A percentile compares a stretch with the other conserved stretches of the same genome.
Conservation (phyloP, 352 stramenopile genomes). For the Pythium scleroteichum region DNA sequence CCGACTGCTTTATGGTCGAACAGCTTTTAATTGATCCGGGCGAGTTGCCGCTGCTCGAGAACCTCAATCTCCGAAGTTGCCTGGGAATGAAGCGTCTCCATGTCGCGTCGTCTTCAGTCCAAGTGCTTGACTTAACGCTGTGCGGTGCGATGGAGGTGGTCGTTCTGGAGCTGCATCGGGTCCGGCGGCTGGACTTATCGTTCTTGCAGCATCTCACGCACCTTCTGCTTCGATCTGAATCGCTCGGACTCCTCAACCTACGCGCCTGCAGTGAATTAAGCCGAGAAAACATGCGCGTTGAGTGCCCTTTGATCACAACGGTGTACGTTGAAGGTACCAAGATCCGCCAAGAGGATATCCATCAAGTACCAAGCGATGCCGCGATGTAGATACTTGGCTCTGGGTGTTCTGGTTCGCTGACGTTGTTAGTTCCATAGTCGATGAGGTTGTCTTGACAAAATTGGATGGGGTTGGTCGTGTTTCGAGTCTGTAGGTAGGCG, state of each 20-base stretch:
- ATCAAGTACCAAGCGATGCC: neutral
- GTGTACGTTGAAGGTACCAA: conserved; percentile 47
- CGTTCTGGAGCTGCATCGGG: conserved; percentile 42
- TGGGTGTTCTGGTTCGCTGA: neutral
- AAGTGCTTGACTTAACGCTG: conserved; percentile 40
- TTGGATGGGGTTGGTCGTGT: conserved; percentile 18
- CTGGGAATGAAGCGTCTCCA: conserved; percentile 57
- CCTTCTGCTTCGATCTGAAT: conserved; percentile 48
- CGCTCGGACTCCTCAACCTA: conserved; percentile 45
- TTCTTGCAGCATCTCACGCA: conserved; percentile 60
- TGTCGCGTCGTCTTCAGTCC: conserved; percentile 47
- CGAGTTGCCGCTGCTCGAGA: conserved; percentile 49
- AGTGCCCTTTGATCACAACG: conserved; percentile 43
- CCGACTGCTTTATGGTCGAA: conserved; percentile 54
- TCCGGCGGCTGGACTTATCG: conserved; percentile 52
- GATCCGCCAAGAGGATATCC: conserved; percentile 41
- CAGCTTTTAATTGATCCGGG: conserved; percentile 54
- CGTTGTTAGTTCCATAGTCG: conserved; percentile 38
- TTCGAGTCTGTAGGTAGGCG: too few species aligned
- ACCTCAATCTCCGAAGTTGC: conserved; percentile 45
- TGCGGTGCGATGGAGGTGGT: conserved; percentile 49
- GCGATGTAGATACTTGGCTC: conserved; percentile 8
- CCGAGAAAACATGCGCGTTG: conserved; percentile 34
- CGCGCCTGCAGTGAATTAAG: conserved; percentile 45
- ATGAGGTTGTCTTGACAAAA: conserved; percentile 36